These are phyloP conservation scores for Hypoxylon sp. DNA, from an alignment of 2,329 filamentous ascomycete species.

Conservation along the genomic window DNA sequence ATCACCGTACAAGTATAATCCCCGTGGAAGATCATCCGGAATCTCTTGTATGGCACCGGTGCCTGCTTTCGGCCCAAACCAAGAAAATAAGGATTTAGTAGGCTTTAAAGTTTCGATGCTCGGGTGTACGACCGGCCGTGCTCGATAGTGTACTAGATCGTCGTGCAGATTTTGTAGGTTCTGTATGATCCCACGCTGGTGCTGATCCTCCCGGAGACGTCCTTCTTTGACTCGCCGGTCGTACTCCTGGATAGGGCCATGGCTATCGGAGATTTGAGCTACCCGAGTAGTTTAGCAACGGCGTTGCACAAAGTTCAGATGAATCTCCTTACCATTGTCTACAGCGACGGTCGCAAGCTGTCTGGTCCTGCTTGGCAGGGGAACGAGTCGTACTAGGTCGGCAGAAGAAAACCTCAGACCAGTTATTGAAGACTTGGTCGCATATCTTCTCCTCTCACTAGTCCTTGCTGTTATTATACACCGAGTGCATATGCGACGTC, in stretches of 20 bases:
- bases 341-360: constrained; percentile 36
- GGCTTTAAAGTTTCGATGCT: constrained; percentile 74
- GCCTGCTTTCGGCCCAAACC: constrained; percentile 63
- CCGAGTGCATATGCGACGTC: constrained; percentile 21
- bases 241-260: constrained; percentile 88
- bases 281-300: constrained; percentile 16
- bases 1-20: constrained; percentile 94
- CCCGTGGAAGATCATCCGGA: constrained; percentile 79
- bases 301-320: not conserved
- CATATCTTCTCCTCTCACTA: constrained; percentile 31
- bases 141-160: constrained; percentile 76
- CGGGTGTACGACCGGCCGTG: constrained; percentile 79
- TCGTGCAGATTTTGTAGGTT: constrained; percentile 89
- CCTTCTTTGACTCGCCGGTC: constrained; percentile 80
- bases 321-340: constrained; percentile 28
- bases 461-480: constrained; percentile 31
- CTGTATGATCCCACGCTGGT: constrained; percentile 92
- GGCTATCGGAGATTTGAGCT: constrained; percentile 44
- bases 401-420: constrained; percentile 12
- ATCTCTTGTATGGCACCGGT: constrained; percentile 60
- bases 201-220: constrained; percentile 82
- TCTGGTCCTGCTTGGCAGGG: constrained; percentile 21
- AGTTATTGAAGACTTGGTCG: constrained; percentile 15
- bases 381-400: constrained; percentile 4
- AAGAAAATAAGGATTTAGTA: constrained; percentile 63